phyloP scores from a whole-genome alignment of 2,329 filamentous ascomycete species.

The Juglanconis juglandina region DNA sequence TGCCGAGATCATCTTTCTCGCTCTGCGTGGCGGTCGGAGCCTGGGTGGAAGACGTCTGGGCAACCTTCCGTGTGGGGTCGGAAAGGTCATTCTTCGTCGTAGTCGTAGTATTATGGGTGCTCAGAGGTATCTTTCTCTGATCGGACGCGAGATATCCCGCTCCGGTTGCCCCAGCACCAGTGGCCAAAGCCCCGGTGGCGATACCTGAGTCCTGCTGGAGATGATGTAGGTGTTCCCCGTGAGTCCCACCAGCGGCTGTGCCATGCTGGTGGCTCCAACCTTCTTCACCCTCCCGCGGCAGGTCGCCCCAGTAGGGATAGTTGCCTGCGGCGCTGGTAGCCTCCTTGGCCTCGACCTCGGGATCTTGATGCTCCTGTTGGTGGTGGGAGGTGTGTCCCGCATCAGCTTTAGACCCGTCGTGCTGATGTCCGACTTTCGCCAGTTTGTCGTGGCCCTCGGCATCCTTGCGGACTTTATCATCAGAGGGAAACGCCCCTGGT shows the following conservation, averaged over 20 bases:
- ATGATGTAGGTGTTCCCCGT: neutral
- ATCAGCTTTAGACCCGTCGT: neutral
- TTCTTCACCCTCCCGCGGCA: neutral
- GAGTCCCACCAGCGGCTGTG: neutral
- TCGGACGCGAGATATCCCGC: neutral
- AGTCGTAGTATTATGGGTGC: neutral
- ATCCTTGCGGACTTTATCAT: neutral
- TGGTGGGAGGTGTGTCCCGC: neutral
- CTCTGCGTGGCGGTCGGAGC: neutral
- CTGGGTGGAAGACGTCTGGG: neutral
- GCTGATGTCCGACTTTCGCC: neutral
- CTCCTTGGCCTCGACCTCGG: slow-evolving; percentile 9
- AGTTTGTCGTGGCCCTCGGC: neutral
- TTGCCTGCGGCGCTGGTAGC: slow-evolving; percentile 16
- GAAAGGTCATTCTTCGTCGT: neutral
- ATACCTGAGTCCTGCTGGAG: neutral
- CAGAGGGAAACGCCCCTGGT: neutral
- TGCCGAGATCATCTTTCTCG: neutral
- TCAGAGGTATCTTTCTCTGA: neutral
- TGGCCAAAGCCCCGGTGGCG: neutral
- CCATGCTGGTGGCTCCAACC: neutral
- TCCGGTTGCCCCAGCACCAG: neutral
- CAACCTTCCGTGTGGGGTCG: neutral
- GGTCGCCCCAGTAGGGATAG: slow-evolving; percentile 17
- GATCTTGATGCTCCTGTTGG: slow-evolving; percentile 10